Percentiles rank a stretch among this genome's conserved stretches.
These are phyloP conservation scores for Fusarium solani-melongenae DNA, from an alignment of 2,329 filamentous ascomycete genomes.

Conservation along the genomic window DNA sequence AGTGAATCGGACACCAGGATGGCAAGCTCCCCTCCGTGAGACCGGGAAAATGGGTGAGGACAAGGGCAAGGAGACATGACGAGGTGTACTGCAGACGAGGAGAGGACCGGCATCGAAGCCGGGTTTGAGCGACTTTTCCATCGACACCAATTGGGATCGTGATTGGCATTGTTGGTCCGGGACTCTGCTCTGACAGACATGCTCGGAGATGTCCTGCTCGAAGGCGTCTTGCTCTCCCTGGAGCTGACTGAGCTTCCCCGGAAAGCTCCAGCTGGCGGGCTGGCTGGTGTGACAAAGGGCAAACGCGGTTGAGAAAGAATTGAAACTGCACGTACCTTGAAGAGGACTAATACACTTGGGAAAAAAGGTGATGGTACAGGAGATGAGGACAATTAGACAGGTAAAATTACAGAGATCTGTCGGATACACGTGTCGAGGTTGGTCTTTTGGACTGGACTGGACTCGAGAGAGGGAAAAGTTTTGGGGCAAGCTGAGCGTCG, in stretches of 20 bases:
- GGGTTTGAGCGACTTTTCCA: slow-evolving; percentile 24
- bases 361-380: slow-evolving; percentile 27
- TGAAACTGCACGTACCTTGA: slow-evolving; percentile 40
- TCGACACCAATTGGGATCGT: slow-evolving; percentile 33
- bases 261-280: slow-evolving; percentile 17
- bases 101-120: slow-evolving; percentile 27
- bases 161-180: slow-evolving; percentile 10
- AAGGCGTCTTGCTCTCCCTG: slow-evolving; percentile 19
- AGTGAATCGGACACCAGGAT: slow-evolving; percentile 6
- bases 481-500: slow-evolving; percentile 36
- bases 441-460: slow-evolving; percentile 41
- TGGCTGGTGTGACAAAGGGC: slow-evolving; percentile 22
- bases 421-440: slow-evolving; percentile 36
- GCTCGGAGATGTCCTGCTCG: slow-evolving; percentile 23
- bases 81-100: slow-evolving; percentile 8
- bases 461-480: slow-evolving; percentile 46
- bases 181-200: background rate
- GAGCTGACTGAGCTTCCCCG: slow-evolving; percentile 14
- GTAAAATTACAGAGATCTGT: slow-evolving; percentile 33
- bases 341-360: slow-evolving; percentile 34
- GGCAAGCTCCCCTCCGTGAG: slow-evolving; percentile 33
- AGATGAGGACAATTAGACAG: slow-evolving; percentile 19
- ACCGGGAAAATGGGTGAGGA: slow-evolving; percentile 23
- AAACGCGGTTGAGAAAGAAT: slow-evolving; percentile 23
- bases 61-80: slow-evolving; percentile 20